phyloP scores from a whole-genome alignment of 257 asterid species.

The Cordia subcordata region DNA sequence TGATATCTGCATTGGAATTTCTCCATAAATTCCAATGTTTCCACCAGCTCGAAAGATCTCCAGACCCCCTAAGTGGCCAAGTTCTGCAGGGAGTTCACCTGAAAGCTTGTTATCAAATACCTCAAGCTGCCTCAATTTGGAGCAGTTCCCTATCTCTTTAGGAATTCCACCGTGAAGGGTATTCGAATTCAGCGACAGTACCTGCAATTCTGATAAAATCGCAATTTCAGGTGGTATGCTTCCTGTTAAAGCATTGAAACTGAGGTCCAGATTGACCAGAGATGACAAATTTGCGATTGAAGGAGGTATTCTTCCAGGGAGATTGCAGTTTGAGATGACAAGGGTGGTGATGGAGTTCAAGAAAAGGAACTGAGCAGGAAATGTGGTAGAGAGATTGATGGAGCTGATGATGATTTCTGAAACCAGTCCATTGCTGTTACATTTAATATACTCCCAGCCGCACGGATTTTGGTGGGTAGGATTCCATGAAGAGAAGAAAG shows the following conservation, averaged over 20 bases:
- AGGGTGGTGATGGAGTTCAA: conserved; percentile 42
- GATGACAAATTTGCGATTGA: conserved; percentile 44
- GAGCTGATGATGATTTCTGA: conserved; percentile 45
- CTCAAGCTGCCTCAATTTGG: conserved; percentile 43
- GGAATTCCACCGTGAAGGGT: conserved; percentile 50
- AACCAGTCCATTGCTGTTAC: conserved; percentile 37
- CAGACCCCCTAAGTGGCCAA: conserved; percentile 36
- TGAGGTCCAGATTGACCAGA: conserved; percentile 49
- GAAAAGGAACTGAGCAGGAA: conserved; percentile 47
- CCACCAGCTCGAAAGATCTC: conserved; percentile 67
- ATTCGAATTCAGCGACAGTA: conserved; percentile 44
- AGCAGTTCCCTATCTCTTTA: conserved; percentile 48
- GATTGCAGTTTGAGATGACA: conserved; percentile 43
- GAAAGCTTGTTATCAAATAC: conserved; percentile 53
- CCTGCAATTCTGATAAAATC: conserved; percentile 35
- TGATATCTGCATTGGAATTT: conserved; percentile 54
- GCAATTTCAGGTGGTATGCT: conserved; percentile 51
- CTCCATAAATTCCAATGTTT: conserved; percentile 45
- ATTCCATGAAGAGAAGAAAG: conserved; percentile 57
- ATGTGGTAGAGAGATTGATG: conserved; percentile 42
- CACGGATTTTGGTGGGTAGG: conserved; percentile 45
- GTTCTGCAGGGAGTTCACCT: conserved; percentile 44
- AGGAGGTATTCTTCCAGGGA: conserved; percentile 50
- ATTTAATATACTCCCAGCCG: conserved; percentile 60
- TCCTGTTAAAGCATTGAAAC: conserved; percentile 56